These are phyloP conservation scores for Akanthomyces muscarius DNA, from an alignment of 2,329 filamentous ascomycete genomes.

Conservation along the genomic window DNA sequence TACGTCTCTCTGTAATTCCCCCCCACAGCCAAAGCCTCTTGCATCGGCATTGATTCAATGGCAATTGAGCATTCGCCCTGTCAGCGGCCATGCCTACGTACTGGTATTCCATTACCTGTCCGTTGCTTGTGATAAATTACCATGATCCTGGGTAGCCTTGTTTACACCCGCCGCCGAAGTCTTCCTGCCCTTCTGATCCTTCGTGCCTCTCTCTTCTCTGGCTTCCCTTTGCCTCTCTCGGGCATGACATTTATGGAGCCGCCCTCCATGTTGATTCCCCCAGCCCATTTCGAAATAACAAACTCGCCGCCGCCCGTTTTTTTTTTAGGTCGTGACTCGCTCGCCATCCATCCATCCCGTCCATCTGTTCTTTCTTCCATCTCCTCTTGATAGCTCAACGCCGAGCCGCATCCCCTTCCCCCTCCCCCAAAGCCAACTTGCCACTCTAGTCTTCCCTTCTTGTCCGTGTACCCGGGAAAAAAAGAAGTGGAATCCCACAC, in stretches of 20 bases:
- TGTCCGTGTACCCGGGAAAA: not conserved
- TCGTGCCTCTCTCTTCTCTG: not conserved
- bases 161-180: not conserved
- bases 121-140: not conserved
- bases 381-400: not conserved
- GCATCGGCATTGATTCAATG: not conserved
- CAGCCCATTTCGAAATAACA: not conserved
- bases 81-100: not conserved
- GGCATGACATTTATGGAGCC: slow-evolving; percentile 7
- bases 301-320: not conserved
- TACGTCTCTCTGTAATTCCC: not conserved
- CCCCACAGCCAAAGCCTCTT: not conserved
- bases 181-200: not conserved
- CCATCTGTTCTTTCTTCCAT: not conserved
- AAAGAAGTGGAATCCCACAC: slow-evolving; percentile 16
- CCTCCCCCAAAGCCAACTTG: not conserved
- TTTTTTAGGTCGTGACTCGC: not conserved
- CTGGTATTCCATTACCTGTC: not conserved
- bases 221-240: not conserved
- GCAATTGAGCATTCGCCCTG: not conserved
- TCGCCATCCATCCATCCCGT: not conserved
- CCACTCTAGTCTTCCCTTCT: not conserved
- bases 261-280: not conserved
- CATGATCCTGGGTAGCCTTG: too few relatives aligned
- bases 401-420: not conserved